Percentiles rank a stretch among this genome's conserved stretches.
Conservation (phyloP, 2,329 filamentous ascomycete species). For the Phialophora verrucosa region DNA sequence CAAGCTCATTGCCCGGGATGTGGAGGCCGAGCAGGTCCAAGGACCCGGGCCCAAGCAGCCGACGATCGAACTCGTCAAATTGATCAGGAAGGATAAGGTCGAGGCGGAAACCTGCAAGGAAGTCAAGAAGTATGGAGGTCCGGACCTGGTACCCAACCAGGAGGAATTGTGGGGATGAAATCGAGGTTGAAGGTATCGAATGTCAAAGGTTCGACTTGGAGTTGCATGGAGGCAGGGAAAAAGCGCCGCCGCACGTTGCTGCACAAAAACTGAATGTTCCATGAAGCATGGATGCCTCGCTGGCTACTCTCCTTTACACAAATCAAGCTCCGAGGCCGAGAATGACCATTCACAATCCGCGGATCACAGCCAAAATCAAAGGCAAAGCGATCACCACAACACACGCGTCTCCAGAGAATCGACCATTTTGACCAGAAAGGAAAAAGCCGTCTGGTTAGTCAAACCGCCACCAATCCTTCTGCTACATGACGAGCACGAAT, state of each 20-base stretch:
- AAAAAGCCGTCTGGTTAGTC: background rate
- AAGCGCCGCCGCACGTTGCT: too few species aligned
- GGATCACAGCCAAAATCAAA: background rate
- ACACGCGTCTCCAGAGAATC: background rate
- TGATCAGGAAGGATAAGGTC: slow-evolving; percentile 29
- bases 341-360: background rate
- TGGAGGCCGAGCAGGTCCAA: slow-evolving; percentile 12
- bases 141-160: slow-evolving; percentile 28
- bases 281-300: background rate
- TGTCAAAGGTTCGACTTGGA: background rate
- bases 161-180: slow-evolving; percentile 34
- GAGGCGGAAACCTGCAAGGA: slow-evolving; percentile 8
- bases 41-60: background rate
- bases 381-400: background rate
- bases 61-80: slow-evolving; percentile 22
- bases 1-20: slow-evolving; percentile 30
- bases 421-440: background rate
- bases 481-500: background rate
- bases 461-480: background rate
- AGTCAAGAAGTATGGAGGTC: slow-evolving; percentile 19
- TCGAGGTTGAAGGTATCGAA: background rate
- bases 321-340: slow-evolving; percentile 12
- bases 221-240: background rate
- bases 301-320: slow-evolving; percentile 5
- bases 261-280: background rate